phyloP scores from a whole-genome alignment of 2,329 filamentous ascomycete genomes.

The Nemania serpens region DNA sequence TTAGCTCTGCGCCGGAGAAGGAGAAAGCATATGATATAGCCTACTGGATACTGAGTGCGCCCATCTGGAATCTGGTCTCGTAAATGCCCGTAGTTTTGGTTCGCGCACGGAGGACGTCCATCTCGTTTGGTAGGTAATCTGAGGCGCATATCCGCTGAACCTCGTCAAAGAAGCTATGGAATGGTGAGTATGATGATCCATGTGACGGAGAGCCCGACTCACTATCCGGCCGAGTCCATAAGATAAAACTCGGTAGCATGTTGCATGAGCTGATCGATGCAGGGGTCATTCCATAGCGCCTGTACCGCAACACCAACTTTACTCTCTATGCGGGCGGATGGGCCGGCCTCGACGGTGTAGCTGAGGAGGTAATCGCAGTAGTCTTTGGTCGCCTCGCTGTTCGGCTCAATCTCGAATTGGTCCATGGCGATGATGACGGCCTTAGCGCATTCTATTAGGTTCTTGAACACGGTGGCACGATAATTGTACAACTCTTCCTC shows the following conservation, averaged over 20 bases:
- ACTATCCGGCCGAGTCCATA: slow-evolving; percentile 99
- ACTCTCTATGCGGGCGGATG: slow-evolving; percentile 79
- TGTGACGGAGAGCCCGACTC: not conserved
- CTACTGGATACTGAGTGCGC: slow-evolving; percentile 97
- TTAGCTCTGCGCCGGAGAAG: slow-evolving; percentile 7
- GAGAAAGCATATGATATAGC: slow-evolving; percentile 41
- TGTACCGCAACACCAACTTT: slow-evolving; percentile 83
- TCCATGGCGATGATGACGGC: slow-evolving; percentile 89
- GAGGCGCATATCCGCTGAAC: slow-evolving; percentile 80
- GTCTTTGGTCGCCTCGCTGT: slow-evolving; percentile 71
- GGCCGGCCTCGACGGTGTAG: slow-evolving; percentile 89
- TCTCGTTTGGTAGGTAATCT: slow-evolving; percentile 90
- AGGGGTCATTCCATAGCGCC: slow-evolving; percentile 88
- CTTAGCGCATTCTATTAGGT: slow-evolving; percentile 95
- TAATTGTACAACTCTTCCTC: slow-evolving; percentile 93
- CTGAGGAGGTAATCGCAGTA: slow-evolving; percentile 81
- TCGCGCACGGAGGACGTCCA: slow-evolving; percentile 91
- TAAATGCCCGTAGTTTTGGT: slow-evolving; percentile 99
- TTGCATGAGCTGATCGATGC: slow-evolving; percentile 81
- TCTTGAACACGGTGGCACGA: slow-evolving; percentile 96
- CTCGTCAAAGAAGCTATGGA: slow-evolving; percentile 88
- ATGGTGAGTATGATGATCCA: slow-evolving; percentile 30
- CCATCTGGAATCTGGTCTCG: slow-evolving; percentile 98
- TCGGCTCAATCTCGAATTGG: slow-evolving; percentile 85
- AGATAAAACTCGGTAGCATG: slow-evolving; percentile 98